A percentile compares a stretch with the other conserved stretches of the same genome.
Evolutionary conservation across 2,329 filamentous ascomycete genomes (phyloP).

Genomic region (Phyllosticta ampelicida): DNA sequence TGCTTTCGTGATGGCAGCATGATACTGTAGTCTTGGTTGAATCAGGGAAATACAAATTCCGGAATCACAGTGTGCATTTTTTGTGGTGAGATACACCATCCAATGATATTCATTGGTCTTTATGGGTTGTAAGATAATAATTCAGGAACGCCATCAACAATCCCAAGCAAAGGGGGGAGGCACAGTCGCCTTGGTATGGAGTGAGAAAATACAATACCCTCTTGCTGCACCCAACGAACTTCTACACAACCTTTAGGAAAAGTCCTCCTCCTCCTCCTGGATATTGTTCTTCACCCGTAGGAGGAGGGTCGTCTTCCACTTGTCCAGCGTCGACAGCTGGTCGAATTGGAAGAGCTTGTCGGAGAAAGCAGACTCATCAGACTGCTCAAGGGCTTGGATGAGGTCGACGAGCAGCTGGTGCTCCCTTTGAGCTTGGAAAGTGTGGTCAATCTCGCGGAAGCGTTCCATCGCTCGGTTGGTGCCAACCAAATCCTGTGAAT

Average conservation of each 20-base stretch:
- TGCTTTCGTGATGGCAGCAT: no score
- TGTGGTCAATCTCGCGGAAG: slow-evolving; percentile 53
- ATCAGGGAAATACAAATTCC: not conserved
- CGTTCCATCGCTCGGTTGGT: slow-evolving; percentile 68
- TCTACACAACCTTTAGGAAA: slow-evolving; percentile 39
- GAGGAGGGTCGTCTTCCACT: slow-evolving; percentile 89
- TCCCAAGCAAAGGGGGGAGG: not conserved
- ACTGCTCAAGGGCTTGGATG: slow-evolving; percentile 60
- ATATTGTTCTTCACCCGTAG: slow-evolving; percentile 76
- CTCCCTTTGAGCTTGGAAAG: slow-evolving; percentile 69
- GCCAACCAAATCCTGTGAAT: slow-evolving; percentile 57
- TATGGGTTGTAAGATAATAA: not conserved
- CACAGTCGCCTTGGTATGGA: not conserved
- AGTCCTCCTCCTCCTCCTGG: slow-evolving; percentile 59
- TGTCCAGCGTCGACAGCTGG: slow-evolving; percentile 85
- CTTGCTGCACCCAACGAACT: not conserved
- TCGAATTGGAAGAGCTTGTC: slow-evolving; percentile 80
- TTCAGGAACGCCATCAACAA: not conserved
- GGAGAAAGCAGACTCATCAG: slow-evolving; percentile 71
- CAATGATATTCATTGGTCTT: not conserved
- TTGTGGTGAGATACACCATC: not conserved
- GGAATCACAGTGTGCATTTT: not conserved
- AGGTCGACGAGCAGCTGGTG: slow-evolving; percentile 72
- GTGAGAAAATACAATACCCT: not conserved
- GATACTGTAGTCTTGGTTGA: no score